Percentiles rank a stretch among this genome's conserved stretches.
Evolutionary conservation across 257 asterid genomes (phyloP).

Genomic region (Anisodus tanguticus): DNA sequence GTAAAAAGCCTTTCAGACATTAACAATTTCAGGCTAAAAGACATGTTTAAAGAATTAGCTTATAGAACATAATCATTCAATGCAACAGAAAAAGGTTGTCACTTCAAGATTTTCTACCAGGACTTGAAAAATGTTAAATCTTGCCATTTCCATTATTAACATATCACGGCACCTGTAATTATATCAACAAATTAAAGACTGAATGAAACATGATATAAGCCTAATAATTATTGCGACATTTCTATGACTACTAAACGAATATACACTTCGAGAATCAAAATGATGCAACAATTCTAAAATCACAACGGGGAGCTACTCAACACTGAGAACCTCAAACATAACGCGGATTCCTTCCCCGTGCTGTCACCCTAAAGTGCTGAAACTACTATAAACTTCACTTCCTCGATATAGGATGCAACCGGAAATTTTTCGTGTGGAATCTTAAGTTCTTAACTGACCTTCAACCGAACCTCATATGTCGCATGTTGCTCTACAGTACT

Average conservation of each 20-base stretch:
- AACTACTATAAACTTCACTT: background rate
- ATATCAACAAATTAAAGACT: background rate
- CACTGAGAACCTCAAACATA: slow-evolving; percentile 11
- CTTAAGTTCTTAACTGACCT: background rate
- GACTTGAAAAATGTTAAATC: background rate
- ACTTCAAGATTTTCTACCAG: background rate
- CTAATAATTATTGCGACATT: background rate
- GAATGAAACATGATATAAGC: slow-evolving; percentile 1
- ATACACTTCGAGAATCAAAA: background rate
- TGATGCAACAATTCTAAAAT: slow-evolving; percentile 1
- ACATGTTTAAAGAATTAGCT: background rate
- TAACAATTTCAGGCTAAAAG: background rate
- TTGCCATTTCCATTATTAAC: slow-evolving; percentile 9
- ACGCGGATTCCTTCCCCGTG: background rate
- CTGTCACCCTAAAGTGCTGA: background rate
- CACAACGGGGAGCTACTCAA: background rate
- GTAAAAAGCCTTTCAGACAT: background rate
- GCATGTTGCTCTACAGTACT: background rate
- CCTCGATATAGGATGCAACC: slow-evolving; percentile 1
- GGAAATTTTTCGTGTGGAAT: background rate
- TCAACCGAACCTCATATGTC: background rate
- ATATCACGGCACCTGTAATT: background rate
- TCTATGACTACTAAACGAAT: background rate
- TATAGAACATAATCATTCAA: background rate
- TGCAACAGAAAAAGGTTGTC: background rate